These are phyloP conservation scores for Aspergillus caelatus DNA, from an alignment of 2,329 filamentous ascomycete species.

Conservation along the genomic window DNA sequence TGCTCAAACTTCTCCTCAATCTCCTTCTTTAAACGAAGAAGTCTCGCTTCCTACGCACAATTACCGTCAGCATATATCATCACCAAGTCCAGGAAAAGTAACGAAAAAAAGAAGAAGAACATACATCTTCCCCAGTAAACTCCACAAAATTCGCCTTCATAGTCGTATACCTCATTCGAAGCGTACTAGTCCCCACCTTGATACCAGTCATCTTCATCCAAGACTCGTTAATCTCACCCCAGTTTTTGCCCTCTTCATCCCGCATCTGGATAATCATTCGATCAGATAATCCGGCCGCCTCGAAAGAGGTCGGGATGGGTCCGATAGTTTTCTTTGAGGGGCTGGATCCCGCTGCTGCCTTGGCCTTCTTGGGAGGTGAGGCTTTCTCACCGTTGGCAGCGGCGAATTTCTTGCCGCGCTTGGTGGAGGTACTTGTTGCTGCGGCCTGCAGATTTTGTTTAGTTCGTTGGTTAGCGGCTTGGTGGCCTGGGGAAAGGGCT, in stretches of 20 bases:
- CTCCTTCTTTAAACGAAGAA: constrained; percentile 41
- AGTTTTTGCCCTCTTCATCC: constrained; percentile 27
- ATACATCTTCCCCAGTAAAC: constrained; percentile 40
- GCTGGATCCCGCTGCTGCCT: neutral
- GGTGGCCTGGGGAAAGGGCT: neutral
- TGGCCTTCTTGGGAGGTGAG: constrained; percentile 21
- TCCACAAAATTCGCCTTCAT: constrained; percentile 44
- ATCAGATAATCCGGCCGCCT: constrained; percentile 24
- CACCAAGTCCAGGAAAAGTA: neutral
- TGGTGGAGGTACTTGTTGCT: constrained; percentile 20
- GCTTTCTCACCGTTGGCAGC: constrained; percentile 3
- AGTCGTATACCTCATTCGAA: constrained; percentile 42
- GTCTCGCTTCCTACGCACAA: constrained; percentile 26
- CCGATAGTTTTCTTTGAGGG: constrained; percentile 12
- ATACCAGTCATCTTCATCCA: constrained; percentile 34
- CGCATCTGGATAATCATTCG: constrained; percentile 32
- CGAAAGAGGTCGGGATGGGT: constrained; percentile 27
- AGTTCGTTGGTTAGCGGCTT: neutral
- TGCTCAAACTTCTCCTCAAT: constrained; percentile 43
- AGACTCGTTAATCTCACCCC: constrained; percentile 29
- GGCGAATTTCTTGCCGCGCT: constrained; percentile 24
- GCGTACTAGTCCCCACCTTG: constrained; percentile 35
- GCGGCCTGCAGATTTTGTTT: neutral
- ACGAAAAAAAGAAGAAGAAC: constrained; percentile 11
- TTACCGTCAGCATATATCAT: neutral